Evolutionary conservation across 73 alveolate species (phyloP).

Genomic region (Effrenium voratum): DNA sequence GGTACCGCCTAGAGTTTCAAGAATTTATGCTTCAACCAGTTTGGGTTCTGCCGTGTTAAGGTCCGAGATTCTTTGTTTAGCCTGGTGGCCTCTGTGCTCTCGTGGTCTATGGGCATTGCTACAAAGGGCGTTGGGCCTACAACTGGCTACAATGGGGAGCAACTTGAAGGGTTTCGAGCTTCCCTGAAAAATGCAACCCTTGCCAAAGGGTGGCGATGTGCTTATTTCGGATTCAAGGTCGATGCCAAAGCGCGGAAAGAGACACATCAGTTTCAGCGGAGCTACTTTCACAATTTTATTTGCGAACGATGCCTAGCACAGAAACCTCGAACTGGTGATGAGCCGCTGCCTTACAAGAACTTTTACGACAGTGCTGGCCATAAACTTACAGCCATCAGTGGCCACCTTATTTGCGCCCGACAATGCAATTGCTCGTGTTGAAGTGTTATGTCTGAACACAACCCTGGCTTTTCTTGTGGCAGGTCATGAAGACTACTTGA

Average conservation of each 20-base stretch:
- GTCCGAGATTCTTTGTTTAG: no score
- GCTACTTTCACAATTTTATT: neutral
- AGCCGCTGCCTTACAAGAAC: slow-evolving; percentile 4
- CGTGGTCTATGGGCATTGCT: neutral
- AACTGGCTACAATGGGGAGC: neutral
- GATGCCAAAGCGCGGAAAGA: slow-evolving; percentile 27
- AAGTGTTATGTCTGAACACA: neutral
- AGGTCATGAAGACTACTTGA: slow-evolving; percentile 8
- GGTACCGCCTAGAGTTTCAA: no score
- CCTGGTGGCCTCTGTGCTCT: neutral
- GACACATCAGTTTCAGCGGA: neutral
- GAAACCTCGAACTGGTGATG: neutral
- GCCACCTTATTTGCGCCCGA: neutral
- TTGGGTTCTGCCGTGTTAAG: no score
- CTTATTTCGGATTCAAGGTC: neutral
- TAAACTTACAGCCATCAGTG: neutral
- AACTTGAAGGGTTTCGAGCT: neutral
- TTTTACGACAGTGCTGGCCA: neutral
- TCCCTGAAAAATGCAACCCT: no score
- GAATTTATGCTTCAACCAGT: no score
- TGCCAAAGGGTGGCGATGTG: neutral
- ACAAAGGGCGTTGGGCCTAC: neutral
- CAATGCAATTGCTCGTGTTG: neutral
- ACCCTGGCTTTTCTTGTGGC: neutral
- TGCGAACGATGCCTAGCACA: slow-evolving; percentile 22